Conservation (phyloP, 2,329 filamentous ascomycete species). For the Ophiostoma ips region DNA sequence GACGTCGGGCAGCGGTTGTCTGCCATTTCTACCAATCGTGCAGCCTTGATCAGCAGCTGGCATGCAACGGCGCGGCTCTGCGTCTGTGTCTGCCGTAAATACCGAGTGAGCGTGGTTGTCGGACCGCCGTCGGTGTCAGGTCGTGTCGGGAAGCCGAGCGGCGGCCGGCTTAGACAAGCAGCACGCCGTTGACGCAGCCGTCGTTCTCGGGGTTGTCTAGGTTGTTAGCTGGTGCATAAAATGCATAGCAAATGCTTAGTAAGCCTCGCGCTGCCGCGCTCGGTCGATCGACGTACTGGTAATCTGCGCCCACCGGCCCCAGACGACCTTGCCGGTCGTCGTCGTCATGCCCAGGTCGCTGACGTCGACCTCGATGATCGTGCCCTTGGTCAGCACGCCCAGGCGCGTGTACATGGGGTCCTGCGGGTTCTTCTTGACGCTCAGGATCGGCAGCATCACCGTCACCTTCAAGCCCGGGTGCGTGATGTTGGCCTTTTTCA, state of each 20-base stretch:
- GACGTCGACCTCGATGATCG: slow-evolving; percentile 76
- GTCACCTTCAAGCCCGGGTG: slow-evolving; percentile 34
- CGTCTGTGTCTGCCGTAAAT: too few species aligned
- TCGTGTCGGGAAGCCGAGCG: too few species aligned
- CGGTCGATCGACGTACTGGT: slow-evolving; percentile 22
- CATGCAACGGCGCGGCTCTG: too few species aligned
- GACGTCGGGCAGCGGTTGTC: too few species aligned
- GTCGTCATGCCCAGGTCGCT: slow-evolving; percentile 84
- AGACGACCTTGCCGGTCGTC: slow-evolving; percentile 81
- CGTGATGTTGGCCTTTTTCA: slow-evolving; percentile 62
- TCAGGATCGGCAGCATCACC: slow-evolving; percentile 69
- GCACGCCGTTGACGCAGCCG: slow-evolving; percentile 14
- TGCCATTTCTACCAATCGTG: too few species aligned
- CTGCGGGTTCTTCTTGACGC: slow-evolving; percentile 62
- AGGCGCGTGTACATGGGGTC: slow-evolving; percentile 86
- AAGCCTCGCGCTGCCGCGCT: too few species aligned
- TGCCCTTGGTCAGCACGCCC: slow-evolving; percentile 66
- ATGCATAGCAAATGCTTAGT: too few species aligned
- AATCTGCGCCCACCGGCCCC: slow-evolving; percentile 72
- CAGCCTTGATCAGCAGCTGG: too few species aligned
- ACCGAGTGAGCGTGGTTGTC: too few species aligned
- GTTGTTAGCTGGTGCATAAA: too few species aligned
- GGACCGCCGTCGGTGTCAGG: too few species aligned
- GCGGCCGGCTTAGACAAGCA: slow-evolving; percentile 9
- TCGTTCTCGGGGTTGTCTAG: slow-evolving; percentile 16